Percentiles rank a stretch among this genome's conserved stretches.
Conservation (phyloP, 257 asterid genomes). For the Nicotiana tabacum region DNA sequence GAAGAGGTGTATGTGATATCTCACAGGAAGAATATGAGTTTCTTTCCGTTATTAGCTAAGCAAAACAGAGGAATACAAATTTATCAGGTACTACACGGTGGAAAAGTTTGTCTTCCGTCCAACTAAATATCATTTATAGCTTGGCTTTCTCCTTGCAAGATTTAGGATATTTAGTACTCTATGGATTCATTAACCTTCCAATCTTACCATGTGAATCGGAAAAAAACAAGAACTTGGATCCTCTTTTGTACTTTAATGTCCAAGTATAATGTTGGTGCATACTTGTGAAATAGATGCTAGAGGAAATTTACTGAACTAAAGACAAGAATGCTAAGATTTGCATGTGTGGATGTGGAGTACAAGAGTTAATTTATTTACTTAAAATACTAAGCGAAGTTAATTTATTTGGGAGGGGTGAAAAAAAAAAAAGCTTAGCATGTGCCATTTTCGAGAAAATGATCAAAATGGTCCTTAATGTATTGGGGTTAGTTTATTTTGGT, state of each 20-base stretch:
- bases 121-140: background rate
- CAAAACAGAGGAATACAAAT: background rate
- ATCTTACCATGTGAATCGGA: background rate
- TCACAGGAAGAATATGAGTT: background rate
- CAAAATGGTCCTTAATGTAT: too few species aligned
- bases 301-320: background rate
- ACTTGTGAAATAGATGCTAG: background rate
- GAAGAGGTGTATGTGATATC: constrained; percentile 5
- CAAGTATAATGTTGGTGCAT: background rate
- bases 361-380: background rate
- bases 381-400: background rate
- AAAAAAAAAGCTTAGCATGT: background rate
- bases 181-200: background rate
- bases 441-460: background rate
- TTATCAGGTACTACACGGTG: background rate
- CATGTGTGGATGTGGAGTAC: background rate
- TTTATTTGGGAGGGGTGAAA: too few species aligned
- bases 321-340: constrained; percentile 6
- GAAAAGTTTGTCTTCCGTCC: background rate
- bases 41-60: background rate
- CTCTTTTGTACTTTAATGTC: background rate
- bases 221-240: background rate
- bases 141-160: background rate
- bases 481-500: too few species aligned
- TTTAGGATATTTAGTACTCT: background rate